A percentile compares a stretch with the other conserved stretches of the same genome.
phyloP scores from a whole-genome alignment of 129 eudicot species.

The Flaveria linearis region DNA sequence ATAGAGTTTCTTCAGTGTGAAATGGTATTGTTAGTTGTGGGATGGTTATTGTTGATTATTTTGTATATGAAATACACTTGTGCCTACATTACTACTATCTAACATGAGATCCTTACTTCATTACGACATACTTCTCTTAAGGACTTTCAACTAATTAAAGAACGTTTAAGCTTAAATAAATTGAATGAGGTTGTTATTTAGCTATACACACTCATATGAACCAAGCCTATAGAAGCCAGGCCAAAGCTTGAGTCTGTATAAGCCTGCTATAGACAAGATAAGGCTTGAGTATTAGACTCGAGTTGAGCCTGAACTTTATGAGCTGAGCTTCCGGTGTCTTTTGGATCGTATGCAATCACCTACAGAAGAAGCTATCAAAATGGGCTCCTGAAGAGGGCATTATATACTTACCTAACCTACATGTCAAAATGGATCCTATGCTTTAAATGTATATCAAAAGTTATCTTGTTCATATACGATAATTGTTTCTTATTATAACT shows the following conservation, averaged over 20 bases:
- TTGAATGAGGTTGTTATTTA: neutral
- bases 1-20: neutral
- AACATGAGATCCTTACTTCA: neutral
- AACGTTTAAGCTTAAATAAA: neutral
- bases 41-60: neutral
- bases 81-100: neutral
- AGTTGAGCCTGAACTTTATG: neutral
- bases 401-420: neutral
- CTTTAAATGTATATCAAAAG: slow-evolving; percentile 10
- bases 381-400: slow-evolving; percentile 55
- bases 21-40: neutral
- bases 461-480: slow-evolving; percentile 14
- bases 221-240: slow-evolving; percentile 3
- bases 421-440: slow-evolving; percentile 11
- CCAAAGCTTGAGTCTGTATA: neutral
- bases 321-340: slow-evolving; percentile 23
- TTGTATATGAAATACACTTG: neutral
- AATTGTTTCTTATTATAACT: slow-evolving; percentile 6
- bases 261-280: neutral
- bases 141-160: neutral
- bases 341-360: slow-evolving; percentile 22
- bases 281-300: neutral
- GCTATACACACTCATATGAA: neutral
- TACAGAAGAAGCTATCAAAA: slow-evolving; percentile 45
- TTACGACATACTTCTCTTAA: neutral